Percentiles rank a stretch among this genome's conserved stretches.
Evolutionary conservation across 2,329 filamentous ascomycete species (phyloP).

Genomic region (Pseudogymnoascus sp.): DNA sequence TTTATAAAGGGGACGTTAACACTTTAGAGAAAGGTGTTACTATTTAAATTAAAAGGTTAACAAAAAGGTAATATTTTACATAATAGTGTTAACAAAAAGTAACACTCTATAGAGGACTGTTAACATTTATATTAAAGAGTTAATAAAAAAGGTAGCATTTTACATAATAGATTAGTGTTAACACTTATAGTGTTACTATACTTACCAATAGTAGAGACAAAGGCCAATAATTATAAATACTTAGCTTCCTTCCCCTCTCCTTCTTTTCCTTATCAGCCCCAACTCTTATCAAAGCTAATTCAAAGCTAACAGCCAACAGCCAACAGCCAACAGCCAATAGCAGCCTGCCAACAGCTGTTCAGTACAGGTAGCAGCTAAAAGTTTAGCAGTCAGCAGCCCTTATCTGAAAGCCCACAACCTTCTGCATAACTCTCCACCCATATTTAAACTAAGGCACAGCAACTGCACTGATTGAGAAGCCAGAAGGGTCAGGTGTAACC

Average conservation of each 20-base stretch:
- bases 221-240: not conserved
- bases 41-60: too few species aligned
- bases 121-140: too few species aligned
- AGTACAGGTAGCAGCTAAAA: not conserved
- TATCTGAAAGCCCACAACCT: not conserved
- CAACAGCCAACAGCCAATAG: not conserved
- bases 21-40: too few species aligned
- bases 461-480: not conserved
- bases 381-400: not conserved
- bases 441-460: not conserved
- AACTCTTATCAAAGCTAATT: not conserved
- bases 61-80: too few species aligned
- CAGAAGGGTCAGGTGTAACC: not conserved
- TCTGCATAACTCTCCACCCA: not conserved
- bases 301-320: not conserved
- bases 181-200: not conserved
- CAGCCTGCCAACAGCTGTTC: not conserved
- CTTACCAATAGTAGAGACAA: not conserved
- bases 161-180: too few species aligned
- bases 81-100: too few species aligned
- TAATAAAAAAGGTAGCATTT: too few species aligned
- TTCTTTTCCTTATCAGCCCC: not conserved
- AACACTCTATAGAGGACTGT: too few species aligned
- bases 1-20: too few species aligned
- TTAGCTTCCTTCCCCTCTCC: not conserved